Evolutionary conservation across 257 asterid genomes (phyloP).

Genomic region (Lantana camara): DNA sequence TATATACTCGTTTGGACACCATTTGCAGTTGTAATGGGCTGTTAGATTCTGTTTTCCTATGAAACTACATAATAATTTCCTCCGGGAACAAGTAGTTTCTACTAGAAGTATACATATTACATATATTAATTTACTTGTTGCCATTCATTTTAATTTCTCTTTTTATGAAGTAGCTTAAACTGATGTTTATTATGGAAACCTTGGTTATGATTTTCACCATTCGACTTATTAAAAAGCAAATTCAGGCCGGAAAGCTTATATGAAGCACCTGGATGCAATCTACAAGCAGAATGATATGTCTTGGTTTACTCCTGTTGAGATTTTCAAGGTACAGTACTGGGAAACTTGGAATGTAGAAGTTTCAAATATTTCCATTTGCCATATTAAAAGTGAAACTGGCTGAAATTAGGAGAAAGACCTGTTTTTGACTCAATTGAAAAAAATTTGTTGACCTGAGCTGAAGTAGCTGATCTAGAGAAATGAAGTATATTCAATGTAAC

Average conservation of each 20-base stretch:
- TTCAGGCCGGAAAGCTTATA: constrained; percentile 84
- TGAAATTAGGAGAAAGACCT: constrained; percentile 19
- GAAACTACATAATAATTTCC: no score
- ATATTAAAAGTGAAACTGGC: constrained; percentile 12
- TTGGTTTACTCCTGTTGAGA: constrained; percentile 99
- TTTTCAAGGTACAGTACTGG: constrained; percentile 70
- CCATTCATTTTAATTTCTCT: background rate
- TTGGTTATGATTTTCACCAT: constrained; percentile 16
- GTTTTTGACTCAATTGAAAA: no score
- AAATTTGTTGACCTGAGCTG: constrained; percentile 5
- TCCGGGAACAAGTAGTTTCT: no score
- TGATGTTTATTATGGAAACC: background rate
- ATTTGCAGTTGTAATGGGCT: no score
- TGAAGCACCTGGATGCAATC: constrained; percentile 77
- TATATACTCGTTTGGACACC: no score
- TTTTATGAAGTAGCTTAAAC: background rate
- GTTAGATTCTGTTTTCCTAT: no score
- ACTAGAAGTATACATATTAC: no score
- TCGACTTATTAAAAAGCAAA: constrained; percentile 13
- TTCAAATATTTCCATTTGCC: constrained; percentile 1
- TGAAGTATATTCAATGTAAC: background rate
- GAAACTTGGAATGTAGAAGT: constrained; percentile 16
- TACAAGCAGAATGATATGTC: constrained; percentile 89
- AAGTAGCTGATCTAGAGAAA: background rate
- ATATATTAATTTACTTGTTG: no score